These are phyloP conservation scores for Fonsecaea pugnacius DNA, from an alignment of 2,329 filamentous ascomycete species.

Conservation along the genomic window DNA sequence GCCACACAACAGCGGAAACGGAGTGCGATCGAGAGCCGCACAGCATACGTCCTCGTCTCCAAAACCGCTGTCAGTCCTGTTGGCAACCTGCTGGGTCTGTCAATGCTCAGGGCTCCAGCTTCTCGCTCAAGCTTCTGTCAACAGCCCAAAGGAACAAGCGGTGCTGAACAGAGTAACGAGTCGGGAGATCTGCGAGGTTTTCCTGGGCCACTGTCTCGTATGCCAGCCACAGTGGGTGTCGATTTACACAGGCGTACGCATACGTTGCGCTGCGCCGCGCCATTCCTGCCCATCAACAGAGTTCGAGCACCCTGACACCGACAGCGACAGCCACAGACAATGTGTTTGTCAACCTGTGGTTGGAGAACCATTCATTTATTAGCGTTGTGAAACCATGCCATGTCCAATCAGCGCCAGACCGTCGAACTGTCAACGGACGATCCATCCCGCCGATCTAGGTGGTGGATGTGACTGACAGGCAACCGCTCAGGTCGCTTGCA, in stretches of 20 bases:
- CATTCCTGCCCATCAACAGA: slow-evolving; percentile 2
- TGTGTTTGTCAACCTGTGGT: slow-evolving; percentile 31
- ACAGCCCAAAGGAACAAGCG: not conserved
- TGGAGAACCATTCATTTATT: slow-evolving; percentile 14
- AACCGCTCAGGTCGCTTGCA: not conserved
- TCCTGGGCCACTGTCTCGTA: not conserved
- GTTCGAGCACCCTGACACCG: not conserved
- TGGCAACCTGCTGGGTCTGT: not conserved
- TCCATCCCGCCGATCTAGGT: slow-evolving; percentile 1
- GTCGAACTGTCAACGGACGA: not conserved
- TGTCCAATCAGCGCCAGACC: not conserved
- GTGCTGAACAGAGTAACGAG: not conserved
- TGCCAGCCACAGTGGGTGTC: not conserved
- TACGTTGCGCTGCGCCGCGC: not conserved
- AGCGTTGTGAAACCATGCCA: slow-evolving; percentile 17
- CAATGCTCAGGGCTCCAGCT: not conserved
- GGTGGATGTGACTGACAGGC: not conserved
- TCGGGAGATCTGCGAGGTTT: not conserved
- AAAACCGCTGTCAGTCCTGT: not conserved
- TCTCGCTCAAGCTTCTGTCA: not conserved
- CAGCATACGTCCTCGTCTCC: not conserved
- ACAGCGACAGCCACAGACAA: not conserved
- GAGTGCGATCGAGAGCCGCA: slow-evolving; percentile 6
- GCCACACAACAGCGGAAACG: slow-evolving; percentile 4
- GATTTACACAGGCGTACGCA: not conserved